Evolutionary conservation across 129 eudicot species (phyloP).

Genomic region (Dittrichia graveolens): DNA sequence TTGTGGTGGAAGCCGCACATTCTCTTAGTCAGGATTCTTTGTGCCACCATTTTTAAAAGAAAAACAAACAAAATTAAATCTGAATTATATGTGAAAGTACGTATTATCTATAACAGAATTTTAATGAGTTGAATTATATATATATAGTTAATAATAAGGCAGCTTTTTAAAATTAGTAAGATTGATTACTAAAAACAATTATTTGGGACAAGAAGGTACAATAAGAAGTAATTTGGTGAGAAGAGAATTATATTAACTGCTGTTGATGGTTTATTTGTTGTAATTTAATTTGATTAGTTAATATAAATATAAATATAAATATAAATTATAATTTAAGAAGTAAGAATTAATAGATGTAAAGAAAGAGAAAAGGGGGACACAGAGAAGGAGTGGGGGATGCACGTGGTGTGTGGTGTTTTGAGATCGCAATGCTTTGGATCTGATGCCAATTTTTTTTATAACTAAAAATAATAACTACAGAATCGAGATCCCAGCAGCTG

Average conservation of each 20-base stretch:
- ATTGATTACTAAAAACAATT: background rate
- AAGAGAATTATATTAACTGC: background rate
- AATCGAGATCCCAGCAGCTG: constrained; percentile 31
- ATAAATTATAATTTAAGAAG: no score
- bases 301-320: background rate
- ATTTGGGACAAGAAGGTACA: background rate
- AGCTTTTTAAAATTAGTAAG: background rate
- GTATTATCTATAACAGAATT: no score
- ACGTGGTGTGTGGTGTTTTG: constrained; percentile 41
- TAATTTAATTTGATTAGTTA: no score
- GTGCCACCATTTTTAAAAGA: no score
- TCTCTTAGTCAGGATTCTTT: no score
- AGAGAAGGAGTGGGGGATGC: constrained; percentile 27
- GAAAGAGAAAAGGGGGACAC: constrained; percentile 22
- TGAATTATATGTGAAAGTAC: no score
- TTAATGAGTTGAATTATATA: no score
- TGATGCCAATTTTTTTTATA: constrained; percentile 28
- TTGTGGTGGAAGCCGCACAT: no score
- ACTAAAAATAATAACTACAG: background rate
- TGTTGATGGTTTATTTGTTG: no score
- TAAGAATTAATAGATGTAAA: background rate
- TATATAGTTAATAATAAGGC: no score
- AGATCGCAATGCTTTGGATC: constrained; percentile 40
- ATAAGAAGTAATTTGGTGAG: background rate
- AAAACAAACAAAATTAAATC: no score